Evolutionary conservation across 345 rosid genomes (phyloP).

Genomic region (Acer campestre): DNA sequence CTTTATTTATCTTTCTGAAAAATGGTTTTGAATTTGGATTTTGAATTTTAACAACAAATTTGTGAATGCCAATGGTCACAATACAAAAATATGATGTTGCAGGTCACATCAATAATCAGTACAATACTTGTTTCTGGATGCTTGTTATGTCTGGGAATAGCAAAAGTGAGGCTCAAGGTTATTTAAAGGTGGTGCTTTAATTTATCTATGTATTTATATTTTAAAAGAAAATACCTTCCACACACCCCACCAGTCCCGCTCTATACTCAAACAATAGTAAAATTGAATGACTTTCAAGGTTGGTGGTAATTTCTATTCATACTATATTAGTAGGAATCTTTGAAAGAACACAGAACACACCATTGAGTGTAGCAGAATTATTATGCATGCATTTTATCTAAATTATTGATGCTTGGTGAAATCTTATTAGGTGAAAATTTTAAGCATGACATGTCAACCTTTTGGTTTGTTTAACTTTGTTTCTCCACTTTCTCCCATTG

Average conservation of each 20-base stretch:
- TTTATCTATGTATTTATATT: neutral
- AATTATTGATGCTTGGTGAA: neutral
- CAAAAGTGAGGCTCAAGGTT: conserved; percentile 73
- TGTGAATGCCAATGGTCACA: neutral
- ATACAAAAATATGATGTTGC: conserved; percentile 22
- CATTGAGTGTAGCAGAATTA: neutral
- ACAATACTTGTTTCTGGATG: conserved; percentile 96
- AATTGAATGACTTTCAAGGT: neutral
- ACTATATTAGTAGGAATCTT: neutral
- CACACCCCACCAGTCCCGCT: neutral
- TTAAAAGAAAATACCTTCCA: neutral
- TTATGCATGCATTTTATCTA: no score
- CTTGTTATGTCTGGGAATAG: conserved; percentile 85
- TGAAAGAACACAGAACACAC: neutral
- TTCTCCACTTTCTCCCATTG: neutral
- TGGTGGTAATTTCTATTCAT: neutral
- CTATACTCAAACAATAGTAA: neutral
- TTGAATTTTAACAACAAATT: neutral
- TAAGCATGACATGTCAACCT: neutral
- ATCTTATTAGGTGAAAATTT: neutral
- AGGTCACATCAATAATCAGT: conserved; percentile 97
- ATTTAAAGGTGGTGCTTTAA: conserved; percentile 56
- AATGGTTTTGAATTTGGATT: neutral
- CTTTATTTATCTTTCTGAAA: conserved; percentile 1
- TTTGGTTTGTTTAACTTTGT: neutral